Evolutionary conservation across 2,329 filamentous ascomycete species (phyloP).

Genomic region (Pseudocercospora cruenta): DNA sequence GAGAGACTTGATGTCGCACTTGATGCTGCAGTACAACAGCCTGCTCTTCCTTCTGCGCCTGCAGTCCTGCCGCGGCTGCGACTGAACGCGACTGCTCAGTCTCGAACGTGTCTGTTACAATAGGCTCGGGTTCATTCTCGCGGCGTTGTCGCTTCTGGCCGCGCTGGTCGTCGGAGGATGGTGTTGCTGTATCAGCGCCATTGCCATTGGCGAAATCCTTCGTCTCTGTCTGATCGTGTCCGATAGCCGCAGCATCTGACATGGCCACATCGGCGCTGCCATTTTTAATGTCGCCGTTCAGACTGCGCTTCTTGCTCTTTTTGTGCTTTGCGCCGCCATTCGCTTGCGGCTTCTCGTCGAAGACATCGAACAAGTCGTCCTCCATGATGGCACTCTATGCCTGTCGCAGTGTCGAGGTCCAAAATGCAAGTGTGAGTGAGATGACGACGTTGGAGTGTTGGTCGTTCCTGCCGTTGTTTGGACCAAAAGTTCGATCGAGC

Average conservation of each 20-base stretch:
- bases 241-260: conserved; percentile 44
- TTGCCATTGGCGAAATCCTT: background rate
- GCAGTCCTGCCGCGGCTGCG: conserved; percentile 73
- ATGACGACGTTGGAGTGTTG: background rate
- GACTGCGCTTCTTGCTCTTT: conserved; percentile 79
- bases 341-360: conserved; percentile 35
- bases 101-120: conserved; percentile 91
- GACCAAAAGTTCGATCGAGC: background rate
- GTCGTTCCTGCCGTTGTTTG: background rate
- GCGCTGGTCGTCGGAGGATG: conserved; percentile 47
- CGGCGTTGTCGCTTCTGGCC: conserved; percentile 67
- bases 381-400: conserved; percentile 16
- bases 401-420: background rate
- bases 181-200: conserved; percentile 26
- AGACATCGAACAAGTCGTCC: conserved; percentile 41
- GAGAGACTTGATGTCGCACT: conserved; percentile 95
- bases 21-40: conserved; percentile 90
- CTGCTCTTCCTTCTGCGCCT: conserved; percentile 64
- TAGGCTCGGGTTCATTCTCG: conserved; percentile 70
- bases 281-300: conserved; percentile 74
- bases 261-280: conserved; percentile 47
- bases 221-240: conserved; percentile 5
- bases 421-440: background rate
- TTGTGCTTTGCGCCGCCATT: conserved; percentile 25
- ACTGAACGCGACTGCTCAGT: conserved; percentile 93